phyloP scores from a whole-genome alignment of 2,329 filamentous ascomycete species.

The Macrophomina phaseolina region DNA sequence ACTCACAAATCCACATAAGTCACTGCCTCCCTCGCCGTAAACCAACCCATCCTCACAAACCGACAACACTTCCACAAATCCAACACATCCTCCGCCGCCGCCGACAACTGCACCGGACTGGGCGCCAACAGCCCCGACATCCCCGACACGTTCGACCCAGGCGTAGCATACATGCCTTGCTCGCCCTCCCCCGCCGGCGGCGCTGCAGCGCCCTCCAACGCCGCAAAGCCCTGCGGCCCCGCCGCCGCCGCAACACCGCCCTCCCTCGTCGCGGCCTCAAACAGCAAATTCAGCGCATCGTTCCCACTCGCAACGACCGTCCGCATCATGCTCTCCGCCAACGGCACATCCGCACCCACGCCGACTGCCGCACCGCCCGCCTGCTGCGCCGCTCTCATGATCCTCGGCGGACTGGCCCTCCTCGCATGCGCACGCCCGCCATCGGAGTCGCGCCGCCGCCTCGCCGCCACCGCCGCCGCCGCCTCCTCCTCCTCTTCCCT shows the following conservation, averaged over 20 bases:
- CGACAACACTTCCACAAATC: constrained; percentile 56
- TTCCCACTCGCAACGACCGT: constrained; percentile 60
- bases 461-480: constrained; percentile 36
- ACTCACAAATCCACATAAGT: constrained; percentile 57
- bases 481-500: constrained; percentile 39
- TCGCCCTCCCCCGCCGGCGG: background rate
- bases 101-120: constrained; percentile 29
- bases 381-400: background rate
- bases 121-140: constrained; percentile 30
- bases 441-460: background rate
- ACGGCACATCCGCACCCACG: constrained; percentile 29
- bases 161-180: constrained; percentile 41
- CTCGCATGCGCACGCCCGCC: background rate
- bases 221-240: background rate
- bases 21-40: constrained; percentile 60
- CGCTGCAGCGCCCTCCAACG: background rate
- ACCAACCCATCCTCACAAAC: constrained; percentile 63
- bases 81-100: constrained; percentile 43
- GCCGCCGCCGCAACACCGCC: constrained; percentile 36
- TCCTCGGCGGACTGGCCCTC: background rate
- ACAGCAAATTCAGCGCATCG: constrained; percentile 59
- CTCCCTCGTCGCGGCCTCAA: constrained; percentile 54
- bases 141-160: constrained; percentile 38
- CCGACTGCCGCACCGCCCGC: constrained; percentile 23
- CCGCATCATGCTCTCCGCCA: constrained; percentile 51